These are phyloP conservation scores for Mortierella sp. DNA, from an alignment of 371 early-diverging fungal species.

Conservation along the genomic window DNA sequence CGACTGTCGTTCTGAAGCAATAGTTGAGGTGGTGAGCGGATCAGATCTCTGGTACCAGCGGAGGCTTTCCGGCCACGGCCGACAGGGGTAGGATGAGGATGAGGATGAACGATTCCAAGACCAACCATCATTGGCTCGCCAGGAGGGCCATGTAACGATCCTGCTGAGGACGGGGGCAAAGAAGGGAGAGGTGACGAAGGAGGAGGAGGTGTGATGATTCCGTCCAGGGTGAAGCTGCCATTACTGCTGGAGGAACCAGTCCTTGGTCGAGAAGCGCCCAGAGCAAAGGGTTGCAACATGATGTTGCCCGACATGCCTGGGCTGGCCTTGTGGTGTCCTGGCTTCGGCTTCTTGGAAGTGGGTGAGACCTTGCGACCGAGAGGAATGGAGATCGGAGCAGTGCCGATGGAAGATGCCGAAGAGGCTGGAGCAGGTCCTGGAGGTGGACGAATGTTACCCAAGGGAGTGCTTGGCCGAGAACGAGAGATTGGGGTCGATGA, in stretches of 20 bases:
- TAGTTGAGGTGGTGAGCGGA: conserved; percentile 11
- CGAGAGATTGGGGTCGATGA: conserved; percentile 24
- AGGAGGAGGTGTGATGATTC: conserved; percentile 43
- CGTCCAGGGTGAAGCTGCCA: conserved; percentile 30
- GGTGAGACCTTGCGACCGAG: conserved; percentile 25
- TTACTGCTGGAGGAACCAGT: conserved; percentile 35
- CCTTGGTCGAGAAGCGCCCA: conserved; percentile 27
- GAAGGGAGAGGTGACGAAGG: conserved; percentile 45
- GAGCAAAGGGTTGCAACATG: conserved; percentile 23
- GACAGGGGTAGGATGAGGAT: not conserved
- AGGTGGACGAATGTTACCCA: conserved; percentile 38
- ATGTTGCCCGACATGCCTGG: not conserved
- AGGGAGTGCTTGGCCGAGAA: conserved; percentile 30
- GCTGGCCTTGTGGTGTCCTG: not conserved
- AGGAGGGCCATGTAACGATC: conserved; percentile 4
- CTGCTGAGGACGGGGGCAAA: conserved; percentile 29
- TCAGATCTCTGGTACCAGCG: conserved; percentile 2
- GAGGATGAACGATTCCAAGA: conserved; percentile 14
- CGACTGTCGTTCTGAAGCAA: conserved; percentile 6
- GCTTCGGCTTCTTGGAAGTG: conserved; percentile 18
- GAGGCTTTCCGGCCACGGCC: not conserved
- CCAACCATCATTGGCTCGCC: conserved; percentile 8
- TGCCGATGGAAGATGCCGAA: not conserved
- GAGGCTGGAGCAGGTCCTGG: conserved; percentile 46
- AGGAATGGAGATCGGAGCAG: not conserved